These are phyloP conservation scores for Cercospora zeina DNA, from an alignment of 2,329 filamentous ascomycete species.

Conservation along the genomic window DNA sequence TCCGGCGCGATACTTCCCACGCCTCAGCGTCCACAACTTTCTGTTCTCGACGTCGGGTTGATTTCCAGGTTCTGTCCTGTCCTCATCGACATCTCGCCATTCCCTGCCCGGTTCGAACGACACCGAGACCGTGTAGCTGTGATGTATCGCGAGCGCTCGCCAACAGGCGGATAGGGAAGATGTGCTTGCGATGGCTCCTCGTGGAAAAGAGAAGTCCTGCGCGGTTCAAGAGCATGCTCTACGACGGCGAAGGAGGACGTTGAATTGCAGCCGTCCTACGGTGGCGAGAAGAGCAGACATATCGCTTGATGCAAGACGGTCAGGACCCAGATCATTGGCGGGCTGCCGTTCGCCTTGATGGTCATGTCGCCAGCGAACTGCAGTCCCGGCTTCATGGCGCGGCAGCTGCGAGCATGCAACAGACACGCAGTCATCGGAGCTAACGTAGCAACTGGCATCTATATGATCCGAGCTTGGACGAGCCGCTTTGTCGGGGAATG, in stretches of 20 bases:
- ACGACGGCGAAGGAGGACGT: not conserved
- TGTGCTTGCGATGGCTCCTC: too few relatives aligned
- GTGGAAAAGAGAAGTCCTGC: not conserved
- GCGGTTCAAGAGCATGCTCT: not conserved
- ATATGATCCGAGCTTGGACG: not conserved
- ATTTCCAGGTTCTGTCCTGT: too few relatives aligned
- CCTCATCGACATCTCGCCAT: too few relatives aligned
- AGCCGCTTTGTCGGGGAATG: not conserved
- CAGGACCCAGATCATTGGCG: not conserved
- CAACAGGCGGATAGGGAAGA: not conserved
- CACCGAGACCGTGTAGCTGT: too few relatives aligned
- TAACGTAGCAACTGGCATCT: not conserved
- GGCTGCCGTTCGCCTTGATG: too few relatives aligned
- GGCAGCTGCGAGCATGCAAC: not conserved
- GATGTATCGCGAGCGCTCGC: not conserved
- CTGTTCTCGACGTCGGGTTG: too few relatives aligned
- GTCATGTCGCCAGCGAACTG: not conserved
- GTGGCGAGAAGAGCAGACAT: not conserved
- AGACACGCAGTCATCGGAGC: not conserved
- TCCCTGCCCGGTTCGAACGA: too few relatives aligned
- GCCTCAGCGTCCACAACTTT: too few relatives aligned
- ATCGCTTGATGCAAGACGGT: not conserved
- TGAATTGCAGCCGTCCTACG: not conserved
- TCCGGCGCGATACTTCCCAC: too few relatives aligned
- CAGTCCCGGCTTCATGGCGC: not conserved